Evolutionary conservation across 1,284 basidiomycete genomes (phyloP).

Genomic region (Ganoderma lucidum): DNA sequence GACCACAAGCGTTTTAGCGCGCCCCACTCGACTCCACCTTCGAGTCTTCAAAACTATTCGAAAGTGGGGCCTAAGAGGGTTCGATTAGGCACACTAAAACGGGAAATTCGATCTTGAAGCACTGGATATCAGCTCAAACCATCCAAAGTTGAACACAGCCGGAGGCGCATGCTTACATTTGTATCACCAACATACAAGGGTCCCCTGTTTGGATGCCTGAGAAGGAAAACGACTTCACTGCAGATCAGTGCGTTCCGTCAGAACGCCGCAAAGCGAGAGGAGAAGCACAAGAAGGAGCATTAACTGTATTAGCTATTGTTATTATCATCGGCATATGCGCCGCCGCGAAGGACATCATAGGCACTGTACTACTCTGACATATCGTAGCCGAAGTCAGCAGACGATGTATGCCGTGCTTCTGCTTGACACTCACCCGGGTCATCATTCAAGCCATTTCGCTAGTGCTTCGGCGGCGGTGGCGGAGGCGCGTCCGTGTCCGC

Average conservation of each 20-base stretch:
- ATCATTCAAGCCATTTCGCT: not conserved
- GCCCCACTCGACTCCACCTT: not conserved
- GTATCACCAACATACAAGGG: not conserved
- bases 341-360: conserved; percentile 14
- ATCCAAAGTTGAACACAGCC: not conserved
- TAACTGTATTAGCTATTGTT: conserved; percentile 12
- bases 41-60: not conserved
- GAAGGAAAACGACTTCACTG: not conserved
- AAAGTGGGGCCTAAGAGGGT: not conserved
- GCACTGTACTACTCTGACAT: conserved; percentile 9
- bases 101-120: not conserved
- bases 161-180: not conserved
- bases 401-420: not conserved
- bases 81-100: not conserved
- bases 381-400: conserved; percentile 20
- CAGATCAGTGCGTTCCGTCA: not conserved
- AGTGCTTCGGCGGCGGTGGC: conserved; percentile 28
- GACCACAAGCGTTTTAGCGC: not conserved
- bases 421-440: conserved; percentile 10
- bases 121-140: not conserved
- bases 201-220: not conserved
- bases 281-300: not conserved
- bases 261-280: conserved; percentile 4
- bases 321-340: not conserved
- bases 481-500: conserved; percentile 25